Evolutionary conservation across 2,329 filamentous ascomycete genomes (phyloP).

Genomic region (Fusarium dlaminii): DNA sequence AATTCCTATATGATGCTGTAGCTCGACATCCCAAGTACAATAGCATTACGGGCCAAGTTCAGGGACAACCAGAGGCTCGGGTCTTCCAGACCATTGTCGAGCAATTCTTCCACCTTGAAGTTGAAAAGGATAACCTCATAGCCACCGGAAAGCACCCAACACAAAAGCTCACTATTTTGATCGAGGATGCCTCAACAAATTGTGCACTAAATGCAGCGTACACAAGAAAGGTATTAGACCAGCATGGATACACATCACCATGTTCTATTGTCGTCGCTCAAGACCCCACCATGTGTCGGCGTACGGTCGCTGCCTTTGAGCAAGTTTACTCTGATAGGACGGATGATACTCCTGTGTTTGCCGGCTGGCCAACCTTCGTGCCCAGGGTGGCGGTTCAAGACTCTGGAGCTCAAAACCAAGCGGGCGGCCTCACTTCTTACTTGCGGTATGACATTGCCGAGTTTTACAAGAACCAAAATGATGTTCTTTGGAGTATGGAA

Average conservation of each 20-base stretch:
- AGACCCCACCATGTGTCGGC: conserved; percentile 35
- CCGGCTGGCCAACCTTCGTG: conserved; percentile 35
- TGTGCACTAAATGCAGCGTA: conserved; percentile 33
- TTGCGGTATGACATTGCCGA: conserved; percentile 1
- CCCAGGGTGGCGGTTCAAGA: conserved; percentile 3
- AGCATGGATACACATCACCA: conserved; percentile 26
- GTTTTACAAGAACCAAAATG: neutral
- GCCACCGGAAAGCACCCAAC: neutral
- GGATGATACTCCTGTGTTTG: neutral
- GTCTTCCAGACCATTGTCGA: conserved; percentile 27
- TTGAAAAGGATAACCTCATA: neutral
- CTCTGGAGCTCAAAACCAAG: neutral
- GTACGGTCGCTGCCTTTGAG: conserved; percentile 31
- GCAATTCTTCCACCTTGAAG: conserved; percentile 19
- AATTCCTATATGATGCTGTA: conserved; percentile 31
- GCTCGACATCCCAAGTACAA: conserved; percentile 22
- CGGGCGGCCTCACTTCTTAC: neutral
- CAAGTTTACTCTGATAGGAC: conserved; percentile 15
- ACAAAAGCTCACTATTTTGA: conserved; percentile 15
- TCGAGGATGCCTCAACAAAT: conserved; percentile 37
- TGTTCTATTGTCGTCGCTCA: conserved; percentile 32
- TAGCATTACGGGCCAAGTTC: conserved; percentile 2
- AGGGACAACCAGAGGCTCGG: conserved; percentile 22
- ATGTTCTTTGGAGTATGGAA: conserved; percentile 31
- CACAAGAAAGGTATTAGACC: conserved; percentile 28